phyloP scores from a whole-genome alignment of 495 filamentous ascomycete species.

The Pseudomonodictys pantanalensis region DNA sequence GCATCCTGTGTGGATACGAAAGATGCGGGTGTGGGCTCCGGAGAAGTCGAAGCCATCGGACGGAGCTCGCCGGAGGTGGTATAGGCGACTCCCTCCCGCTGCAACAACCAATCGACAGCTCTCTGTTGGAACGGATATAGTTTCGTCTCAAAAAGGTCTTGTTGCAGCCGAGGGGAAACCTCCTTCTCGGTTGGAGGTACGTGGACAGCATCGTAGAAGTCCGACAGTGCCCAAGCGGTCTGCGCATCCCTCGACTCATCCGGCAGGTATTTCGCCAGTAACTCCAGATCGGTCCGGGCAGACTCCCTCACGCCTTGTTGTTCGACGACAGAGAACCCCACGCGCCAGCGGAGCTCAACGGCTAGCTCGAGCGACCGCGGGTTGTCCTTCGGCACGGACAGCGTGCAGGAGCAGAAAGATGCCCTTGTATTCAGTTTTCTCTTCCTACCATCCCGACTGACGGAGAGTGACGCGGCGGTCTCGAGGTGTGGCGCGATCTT shows the following conservation, averaged over 20 bases:
- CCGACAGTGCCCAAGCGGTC: constrained; percentile 40
- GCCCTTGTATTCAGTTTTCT: neutral
- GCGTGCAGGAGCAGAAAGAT: constrained; percentile 12
- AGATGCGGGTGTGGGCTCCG: constrained; percentile 10
- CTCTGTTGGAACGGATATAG: constrained; percentile 72
- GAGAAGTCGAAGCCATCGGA: neutral
- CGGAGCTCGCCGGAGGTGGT: constrained; percentile 3
- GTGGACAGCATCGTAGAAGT: constrained; percentile 66
- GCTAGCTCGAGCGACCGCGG: neutral
- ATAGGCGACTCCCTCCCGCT: constrained; percentile 54
- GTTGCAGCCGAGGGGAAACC: constrained; percentile 45
- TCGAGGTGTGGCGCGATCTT: constrained; percentile 12
- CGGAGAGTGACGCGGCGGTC: neutral
- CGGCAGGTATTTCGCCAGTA: constrained; percentile 26
- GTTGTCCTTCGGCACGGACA: neutral
- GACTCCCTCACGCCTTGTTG: neutral
- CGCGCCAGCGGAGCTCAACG: constrained; percentile 18
- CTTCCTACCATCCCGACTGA: constrained; percentile 6
- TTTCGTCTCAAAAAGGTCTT: constrained; percentile 46
- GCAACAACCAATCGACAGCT: constrained; percentile 67
- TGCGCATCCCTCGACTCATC: neutral
- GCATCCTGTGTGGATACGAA: constrained; percentile 24
- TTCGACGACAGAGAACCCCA: constrained; percentile 22
- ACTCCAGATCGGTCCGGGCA: constrained; percentile 4
- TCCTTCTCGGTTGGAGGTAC: constrained; percentile 48